Conservation (phyloP, 192 early-diverging fungal species). For the Cetraspora pellucida region DNA sequence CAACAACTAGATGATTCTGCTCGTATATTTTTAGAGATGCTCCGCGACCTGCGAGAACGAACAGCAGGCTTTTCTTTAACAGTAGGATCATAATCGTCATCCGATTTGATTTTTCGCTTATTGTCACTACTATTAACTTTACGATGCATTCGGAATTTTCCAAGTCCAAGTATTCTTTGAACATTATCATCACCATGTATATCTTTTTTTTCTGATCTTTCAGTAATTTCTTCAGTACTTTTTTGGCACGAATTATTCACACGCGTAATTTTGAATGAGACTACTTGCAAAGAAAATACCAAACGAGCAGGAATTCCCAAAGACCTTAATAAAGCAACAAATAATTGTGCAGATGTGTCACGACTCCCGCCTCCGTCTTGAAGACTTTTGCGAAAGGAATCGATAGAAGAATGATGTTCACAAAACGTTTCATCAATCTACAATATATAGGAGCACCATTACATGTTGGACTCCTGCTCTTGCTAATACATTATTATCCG, state of each 20-base stretch:
- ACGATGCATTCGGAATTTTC: background rate
- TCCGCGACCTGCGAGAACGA: background rate
- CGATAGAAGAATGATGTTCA: conserved; percentile 32
- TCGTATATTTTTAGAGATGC: background rate
- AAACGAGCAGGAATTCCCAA: conserved; percentile 60
- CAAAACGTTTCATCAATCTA: conserved; percentile 24
- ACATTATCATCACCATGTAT: conserved; percentile 10
- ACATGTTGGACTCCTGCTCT: no score
- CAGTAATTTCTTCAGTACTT: conserved; percentile 38
- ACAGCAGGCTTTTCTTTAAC: background rate
- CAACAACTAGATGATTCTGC: no score
- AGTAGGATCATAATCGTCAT: background rate
- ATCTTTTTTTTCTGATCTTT: conserved; percentile 17
- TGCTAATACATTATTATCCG: no score
- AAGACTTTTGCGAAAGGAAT: conserved; percentile 35
- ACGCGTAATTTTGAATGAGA: conserved; percentile 56
- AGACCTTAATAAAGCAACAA: conserved; percentile 50
- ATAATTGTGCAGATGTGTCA: conserved; percentile 53
- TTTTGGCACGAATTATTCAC: background rate
- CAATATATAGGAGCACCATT: background rate
- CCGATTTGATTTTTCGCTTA: background rate
- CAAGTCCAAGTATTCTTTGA: conserved; percentile 16
- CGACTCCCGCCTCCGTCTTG: conserved; percentile 37
- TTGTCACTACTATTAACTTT: background rate
- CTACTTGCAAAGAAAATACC: conserved; percentile 66